Evolutionary conservation across 305 asterid genomes (phyloP).

Genomic region (Stenogyne calaminthoides): DNA sequence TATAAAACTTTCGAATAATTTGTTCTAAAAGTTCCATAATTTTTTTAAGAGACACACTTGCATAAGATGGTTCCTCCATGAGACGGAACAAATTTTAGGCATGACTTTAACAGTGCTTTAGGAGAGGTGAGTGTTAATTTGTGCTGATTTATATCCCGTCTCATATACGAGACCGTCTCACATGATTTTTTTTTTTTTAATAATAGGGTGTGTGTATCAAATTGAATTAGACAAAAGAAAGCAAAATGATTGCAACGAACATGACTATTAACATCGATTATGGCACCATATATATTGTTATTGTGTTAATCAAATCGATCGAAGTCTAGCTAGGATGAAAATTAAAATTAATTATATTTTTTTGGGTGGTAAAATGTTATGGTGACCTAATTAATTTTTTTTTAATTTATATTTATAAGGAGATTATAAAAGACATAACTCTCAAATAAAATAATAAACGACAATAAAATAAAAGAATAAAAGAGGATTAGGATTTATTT

Average conservation of each 20-base stretch:
- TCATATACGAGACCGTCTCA: too few species aligned
- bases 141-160: too few species aligned
- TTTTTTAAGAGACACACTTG: too few species aligned
- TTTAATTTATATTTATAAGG: neutral
- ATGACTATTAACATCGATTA: constrained; percentile 10
- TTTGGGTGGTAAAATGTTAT: too few species aligned
- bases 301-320: neutral
- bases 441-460: neutral
- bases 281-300: neutral
- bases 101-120: too few species aligned
- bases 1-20: neutral
- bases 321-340: neutral
- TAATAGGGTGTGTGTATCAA: too few species aligned
- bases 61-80: too few species aligned
- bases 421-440: neutral
- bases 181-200: too few species aligned
- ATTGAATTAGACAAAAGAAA: constrained; percentile 25
- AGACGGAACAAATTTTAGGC: too few species aligned
- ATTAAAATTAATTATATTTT: too few species aligned
- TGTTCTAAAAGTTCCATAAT: neutral
- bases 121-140: too few species aligned
- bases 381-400: neutral
- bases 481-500: constrained; percentile 27
- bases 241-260: constrained; percentile 40
- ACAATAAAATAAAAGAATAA: neutral